Evolutionary conservation across 495 filamentous ascomycete genomes (phyloP).

Genomic region (Pyronema domesticum): DNA sequence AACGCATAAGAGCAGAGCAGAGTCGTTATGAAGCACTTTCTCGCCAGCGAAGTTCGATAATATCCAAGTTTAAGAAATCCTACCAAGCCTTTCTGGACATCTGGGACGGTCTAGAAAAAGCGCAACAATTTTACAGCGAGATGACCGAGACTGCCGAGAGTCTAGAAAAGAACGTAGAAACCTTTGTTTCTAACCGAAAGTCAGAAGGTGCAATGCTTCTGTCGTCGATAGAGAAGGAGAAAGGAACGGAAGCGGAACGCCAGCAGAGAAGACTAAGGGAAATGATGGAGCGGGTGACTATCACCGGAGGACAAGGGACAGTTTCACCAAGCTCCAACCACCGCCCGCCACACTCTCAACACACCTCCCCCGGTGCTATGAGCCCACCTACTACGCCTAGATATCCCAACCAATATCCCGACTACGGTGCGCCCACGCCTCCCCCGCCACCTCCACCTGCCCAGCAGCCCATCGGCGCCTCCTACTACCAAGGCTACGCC

Average conservation of each 20-base stretch:
- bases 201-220: slow-evolving; percentile 83
- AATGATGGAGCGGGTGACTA: slow-evolving; percentile 89
- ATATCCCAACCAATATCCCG: slow-evolving; percentile 21
- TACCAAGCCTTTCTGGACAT: slow-evolving; percentile 87
- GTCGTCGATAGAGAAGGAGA: slow-evolving; percentile 62
- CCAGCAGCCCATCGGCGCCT: slow-evolving; percentile 23
- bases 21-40: slow-evolving; percentile 83
- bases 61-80: slow-evolving; percentile 75
- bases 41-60: slow-evolving; percentile 59
- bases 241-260: slow-evolving; percentile 57
- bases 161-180: slow-evolving; percentile 90
- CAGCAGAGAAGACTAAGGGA: slow-evolving; percentile 73
- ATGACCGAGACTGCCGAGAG: slow-evolving; percentile 92
- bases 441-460: slow-evolving; percentile 23
- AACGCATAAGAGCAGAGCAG: slow-evolving; percentile 81
- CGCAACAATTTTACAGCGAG: slow-evolving; percentile 81
- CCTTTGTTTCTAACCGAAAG: slow-evolving; percentile 84
- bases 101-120: slow-evolving; percentile 65
- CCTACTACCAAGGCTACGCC: slow-evolving; percentile 23
- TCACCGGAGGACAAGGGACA: slow-evolving; percentile 32
- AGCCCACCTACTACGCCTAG: slow-evolving; percentile 33
- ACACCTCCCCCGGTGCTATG: slow-evolving; percentile 23
- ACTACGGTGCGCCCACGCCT: slow-evolving; percentile 23
- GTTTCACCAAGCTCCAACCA: neutral
- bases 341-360: neutral